phyloP scores from a whole-genome alignment of 805 yeast species.

The Candida tallmaniae region DNA sequence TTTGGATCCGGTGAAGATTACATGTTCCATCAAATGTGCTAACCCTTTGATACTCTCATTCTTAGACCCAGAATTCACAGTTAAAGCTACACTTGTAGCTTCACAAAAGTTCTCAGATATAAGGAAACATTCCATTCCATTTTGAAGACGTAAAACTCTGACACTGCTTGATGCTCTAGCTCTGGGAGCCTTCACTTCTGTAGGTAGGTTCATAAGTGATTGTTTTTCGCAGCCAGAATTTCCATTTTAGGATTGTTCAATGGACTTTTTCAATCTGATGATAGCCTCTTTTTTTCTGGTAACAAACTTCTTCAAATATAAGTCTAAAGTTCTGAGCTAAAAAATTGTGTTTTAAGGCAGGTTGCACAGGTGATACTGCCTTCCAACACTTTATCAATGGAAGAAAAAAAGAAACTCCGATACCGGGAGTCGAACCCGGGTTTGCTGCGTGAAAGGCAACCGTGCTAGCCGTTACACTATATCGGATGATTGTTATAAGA shows the following conservation, averaged over 20 bases:
- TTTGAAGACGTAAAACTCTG: constrained; percentile 49
- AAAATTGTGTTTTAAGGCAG: too few relatives aligned
- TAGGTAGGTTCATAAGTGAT: neutral
- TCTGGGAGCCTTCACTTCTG: constrained; percentile 25
- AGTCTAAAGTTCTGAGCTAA: too few relatives aligned
- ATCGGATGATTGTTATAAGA: too few relatives aligned
- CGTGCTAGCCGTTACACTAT: constrained; percentile 53
- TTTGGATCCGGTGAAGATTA: constrained; percentile 45
- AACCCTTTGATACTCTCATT: constrained; percentile 71
- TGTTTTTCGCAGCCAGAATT: constrained; percentile 7
- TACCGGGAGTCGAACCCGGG: constrained; percentile 87
- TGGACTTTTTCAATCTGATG: constrained; percentile 1
- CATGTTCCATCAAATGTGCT: constrained; percentile 55
- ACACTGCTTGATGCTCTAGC: constrained; percentile 36
- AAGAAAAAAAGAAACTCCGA: constrained; percentile 43
- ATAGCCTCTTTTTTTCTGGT: neutral
- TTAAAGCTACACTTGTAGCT: constrained; percentile 62
- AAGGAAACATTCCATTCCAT: constrained; percentile 64
- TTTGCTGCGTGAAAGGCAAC: constrained; percentile 52
- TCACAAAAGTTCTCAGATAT: constrained; percentile 72
- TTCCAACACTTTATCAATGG: neutral
- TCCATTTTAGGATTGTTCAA: constrained; percentile 6
- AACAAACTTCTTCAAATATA: neutral
- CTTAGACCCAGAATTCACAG: constrained; percentile 78
- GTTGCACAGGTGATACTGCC: neutral